Evolutionary conservation across 352 stramenopile species (phyloP), one percentile per base, ranked within the genome.

Genomic region (Phytopythium cucurbitacearum): DNA sequence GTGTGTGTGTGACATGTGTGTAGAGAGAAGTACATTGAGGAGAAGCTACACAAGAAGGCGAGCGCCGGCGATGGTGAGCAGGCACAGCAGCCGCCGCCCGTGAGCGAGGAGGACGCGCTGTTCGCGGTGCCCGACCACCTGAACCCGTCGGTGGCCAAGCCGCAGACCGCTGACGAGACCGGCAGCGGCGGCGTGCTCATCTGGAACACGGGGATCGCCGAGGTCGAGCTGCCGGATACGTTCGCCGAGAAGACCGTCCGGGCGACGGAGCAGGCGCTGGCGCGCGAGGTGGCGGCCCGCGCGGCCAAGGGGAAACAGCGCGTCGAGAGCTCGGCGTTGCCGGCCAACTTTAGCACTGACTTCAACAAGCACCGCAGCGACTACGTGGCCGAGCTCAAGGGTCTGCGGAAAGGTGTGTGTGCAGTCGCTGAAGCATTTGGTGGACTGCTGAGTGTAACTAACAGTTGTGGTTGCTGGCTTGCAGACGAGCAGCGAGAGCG

Each of bases 1-100:
- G 21, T 41, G 7, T 38, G 7, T 38, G 35, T 13, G 11, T 59
- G n/a, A 7, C 43, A 6, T 33, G 2, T 44, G 41, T 13, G 1
- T 39, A 89, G 85, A 54, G 90, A 91, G 62, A 73, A 86, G 50
- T 94, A 88, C 61, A 88, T 94, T 56, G 80, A 94, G 59, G 80
- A 87, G 62, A 72, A 71, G 50, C 50, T 93, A 39, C 66, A 80
- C 21, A 83, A 78, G 50, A 80, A 69, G 38, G 21, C 21, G 21
- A 63, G 65, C 15, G 55, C 44, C 3, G 50, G 64, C 0, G 44
- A 56, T 7, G 36, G 1, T 7, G 32, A 49, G 33, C 9, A 49
- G 12, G 38, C 34, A 12, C 12, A 56, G 5, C 56, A 57, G 9
- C 12, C 59, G 5, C 39, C 62, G 4, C 44, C 59, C 9, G 42